Evolutionary conservation across 2,329 filamentous ascomycete genomes (phyloP), one percentile per base, ranked within the genome.

Genomic region (Leptographium procerum): DNA sequence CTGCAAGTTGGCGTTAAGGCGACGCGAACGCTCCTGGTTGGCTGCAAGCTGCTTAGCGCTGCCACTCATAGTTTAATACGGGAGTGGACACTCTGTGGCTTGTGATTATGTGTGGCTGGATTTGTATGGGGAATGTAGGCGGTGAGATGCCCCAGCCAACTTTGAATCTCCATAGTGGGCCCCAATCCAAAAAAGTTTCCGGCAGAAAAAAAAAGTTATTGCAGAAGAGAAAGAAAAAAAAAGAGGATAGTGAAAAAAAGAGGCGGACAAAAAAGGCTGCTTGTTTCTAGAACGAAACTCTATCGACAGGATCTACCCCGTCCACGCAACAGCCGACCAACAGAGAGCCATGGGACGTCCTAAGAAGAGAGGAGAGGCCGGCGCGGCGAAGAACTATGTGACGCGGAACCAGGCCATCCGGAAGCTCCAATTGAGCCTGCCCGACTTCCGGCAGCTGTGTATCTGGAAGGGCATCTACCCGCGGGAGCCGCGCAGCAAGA

Each of bases 381-480:
- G 94, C 72, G 87, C 90, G 73, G 91, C 91, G 77, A 96, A 94
- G 77, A 99, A 99, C 82, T 99, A 92, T 79, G 91, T 99, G 67
- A 99, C 94, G 59, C 84, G 94, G 72, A 96, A 92, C 48, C 91
- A 96, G 77, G 94, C 94, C 52, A 90, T 99, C 67, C 90, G 91
- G 73, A 99, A 97, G 78, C 86, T 99, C 63, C 94, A 99, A 76
- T 88, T 99, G 74, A 96, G 89, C 69, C 84, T 99, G 59, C 91
- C 91, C 65, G 94, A 99, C 76, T 99, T 99, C 77, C 87, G 94
- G 75, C 88, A 95, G 76, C 82, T 99, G 71, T 99, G 94, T 77
- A 99, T 99, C 73, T 99, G 96, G 87, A 97, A 97, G 79, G 94
- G 91, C 67, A 97, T 99, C 72, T 99, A 96, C 75, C 94, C 94